phyloP scores from a whole-genome alignment of 2,329 filamentous ascomycete species.

The Trichoderma breve region DNA sequence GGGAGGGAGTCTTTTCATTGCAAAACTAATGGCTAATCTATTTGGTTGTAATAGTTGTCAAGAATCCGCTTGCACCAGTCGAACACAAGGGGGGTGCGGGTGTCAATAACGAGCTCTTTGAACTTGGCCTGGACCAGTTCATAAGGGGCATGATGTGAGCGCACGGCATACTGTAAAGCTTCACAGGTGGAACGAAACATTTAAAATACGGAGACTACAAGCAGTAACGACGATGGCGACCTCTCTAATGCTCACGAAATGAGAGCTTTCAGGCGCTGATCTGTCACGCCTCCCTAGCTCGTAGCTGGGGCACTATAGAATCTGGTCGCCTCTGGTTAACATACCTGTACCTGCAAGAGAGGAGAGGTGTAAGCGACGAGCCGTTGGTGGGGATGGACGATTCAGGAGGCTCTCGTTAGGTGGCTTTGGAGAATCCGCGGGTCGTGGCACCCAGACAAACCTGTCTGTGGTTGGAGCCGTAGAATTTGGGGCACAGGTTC shows the following conservation, averaged over 20 bases:
- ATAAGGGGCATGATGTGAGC: slow-evolving; percentile 62
- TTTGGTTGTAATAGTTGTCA: slow-evolving; percentile 49
- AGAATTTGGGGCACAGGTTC: background rate
- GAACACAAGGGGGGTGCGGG: slow-evolving; percentile 67
- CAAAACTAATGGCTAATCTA: background rate
- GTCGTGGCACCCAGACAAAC: background rate
- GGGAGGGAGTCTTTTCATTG: background rate
- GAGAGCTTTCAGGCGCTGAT: background rate
- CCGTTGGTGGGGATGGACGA: background rate
- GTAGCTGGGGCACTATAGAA: background rate
- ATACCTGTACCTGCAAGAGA: background rate
- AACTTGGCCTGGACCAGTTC: slow-evolving; percentile 73
- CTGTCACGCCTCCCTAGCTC: background rate
- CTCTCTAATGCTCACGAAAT: background rate
- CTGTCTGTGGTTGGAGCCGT: background rate
- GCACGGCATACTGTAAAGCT: background rate
- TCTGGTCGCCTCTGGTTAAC: background rate
- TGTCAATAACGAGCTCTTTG: slow-evolving; percentile 70
- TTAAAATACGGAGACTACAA: background rate
- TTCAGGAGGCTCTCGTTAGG: background rate
- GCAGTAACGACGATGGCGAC: background rate
- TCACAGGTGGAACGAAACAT: background rate
- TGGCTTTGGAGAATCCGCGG: background rate
- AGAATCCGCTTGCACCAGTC: slow-evolving; percentile 66
- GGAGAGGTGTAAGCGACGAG: background rate